Evolutionary conservation across 2,329 filamentous ascomycete genomes (phyloP).

Genomic region (Sarocladium brachiariae): DNA sequence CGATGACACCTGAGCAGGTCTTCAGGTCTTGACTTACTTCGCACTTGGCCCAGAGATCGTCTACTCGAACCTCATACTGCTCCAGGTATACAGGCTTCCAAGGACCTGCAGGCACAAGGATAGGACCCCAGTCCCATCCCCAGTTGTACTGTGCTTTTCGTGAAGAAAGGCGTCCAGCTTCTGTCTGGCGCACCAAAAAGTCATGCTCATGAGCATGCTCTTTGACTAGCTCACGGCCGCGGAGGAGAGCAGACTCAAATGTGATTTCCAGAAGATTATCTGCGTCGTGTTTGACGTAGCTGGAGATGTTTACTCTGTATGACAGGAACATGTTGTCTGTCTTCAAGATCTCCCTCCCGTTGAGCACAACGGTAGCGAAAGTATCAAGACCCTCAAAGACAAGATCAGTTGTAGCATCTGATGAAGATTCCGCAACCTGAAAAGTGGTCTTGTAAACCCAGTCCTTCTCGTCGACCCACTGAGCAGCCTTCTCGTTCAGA

Average conservation of each 20-base stretch:
- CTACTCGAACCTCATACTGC: slow-evolving; percentile 50
- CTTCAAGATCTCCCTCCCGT: slow-evolving; percentile 44
- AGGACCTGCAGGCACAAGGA: slow-evolving; percentile 54
- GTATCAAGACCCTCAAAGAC: slow-evolving; percentile 61
- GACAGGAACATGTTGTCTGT: slow-evolving; percentile 60
- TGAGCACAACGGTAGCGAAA: slow-evolving; percentile 51
- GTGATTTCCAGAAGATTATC: slow-evolving; percentile 46
- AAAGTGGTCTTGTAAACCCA: slow-evolving; percentile 49
- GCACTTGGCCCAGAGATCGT: slow-evolving; percentile 46
- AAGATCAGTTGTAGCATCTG: slow-evolving; percentile 28
- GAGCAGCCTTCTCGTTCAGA: slow-evolving; percentile 51
- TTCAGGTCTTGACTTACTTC: slow-evolving; percentile 29
- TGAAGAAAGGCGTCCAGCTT: slow-evolving; percentile 28
- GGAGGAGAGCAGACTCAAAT: slow-evolving; percentile 49
- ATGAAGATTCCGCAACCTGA: slow-evolving; percentile 13
- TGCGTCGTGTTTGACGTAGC: slow-evolving; percentile 25
- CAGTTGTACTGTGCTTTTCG: slow-evolving; percentile 66
- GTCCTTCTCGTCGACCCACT: slow-evolving; percentile 56
- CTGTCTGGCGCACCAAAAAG: slow-evolving; percentile 16
- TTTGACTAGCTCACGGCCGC: slow-evolving; percentile 44
- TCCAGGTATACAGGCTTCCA: slow-evolving; percentile 64
- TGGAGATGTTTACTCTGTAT: slow-evolving; percentile 45
- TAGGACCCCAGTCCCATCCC: slow-evolving; percentile 67
- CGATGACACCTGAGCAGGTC: slow-evolving; percentile 10
- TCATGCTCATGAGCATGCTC: slow-evolving; percentile 44